Evolutionary conservation across 2,329 filamentous ascomycete genomes (phyloP), one percentile per base, ranked within the genome.

Genomic region (Ophiocordyceps camponoti-leonardi): DNA sequence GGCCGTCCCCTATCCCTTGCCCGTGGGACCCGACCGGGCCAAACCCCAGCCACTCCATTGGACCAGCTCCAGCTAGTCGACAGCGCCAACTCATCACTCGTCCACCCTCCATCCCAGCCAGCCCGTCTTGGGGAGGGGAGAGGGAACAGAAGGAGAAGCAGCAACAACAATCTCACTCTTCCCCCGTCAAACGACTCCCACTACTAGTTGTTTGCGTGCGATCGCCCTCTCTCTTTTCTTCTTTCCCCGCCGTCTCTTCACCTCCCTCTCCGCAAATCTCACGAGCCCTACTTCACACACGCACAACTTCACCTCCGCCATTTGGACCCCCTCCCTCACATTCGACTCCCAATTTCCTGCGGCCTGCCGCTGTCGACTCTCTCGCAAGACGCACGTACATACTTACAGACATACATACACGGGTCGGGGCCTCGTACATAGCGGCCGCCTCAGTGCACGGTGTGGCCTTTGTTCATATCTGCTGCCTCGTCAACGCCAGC

Each of bases 1-100:
- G 26, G 26, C 26, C 26, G 26, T 10, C 26, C 11, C 26, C 26
- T 22, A 43, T 43, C 43, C 42, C 45, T 41, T 43, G 40, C 47
- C 51, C 51, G 47, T 47, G 42, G 37, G 46, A 44, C 49, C 45
- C 45, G 47, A 40, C 40, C 31, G 42, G 41, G 48, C 44, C 47
- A 41, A 37, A 16, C 7, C n/a, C 49, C 44, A 50, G 49, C 46
- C 49, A 52, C 55, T 49, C 54, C 50, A 64, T 64, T 63, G 61
- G 61, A 49, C 53, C 52, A 58, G 52, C 51, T 52, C 52, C 31
- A 16, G 31, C 31, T 35, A 50, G 54, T 43, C 60, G 54, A 60
- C 59, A 63, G 45, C 61, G 61, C 61, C 61, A 64, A 52, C 61
- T 58, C 61, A 64, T 63, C 61, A 62, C 46, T 20, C 45, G 49